Evolutionary conservation across 345 rosid species (phyloP).

Genomic region (Angophora floribunda): DNA sequence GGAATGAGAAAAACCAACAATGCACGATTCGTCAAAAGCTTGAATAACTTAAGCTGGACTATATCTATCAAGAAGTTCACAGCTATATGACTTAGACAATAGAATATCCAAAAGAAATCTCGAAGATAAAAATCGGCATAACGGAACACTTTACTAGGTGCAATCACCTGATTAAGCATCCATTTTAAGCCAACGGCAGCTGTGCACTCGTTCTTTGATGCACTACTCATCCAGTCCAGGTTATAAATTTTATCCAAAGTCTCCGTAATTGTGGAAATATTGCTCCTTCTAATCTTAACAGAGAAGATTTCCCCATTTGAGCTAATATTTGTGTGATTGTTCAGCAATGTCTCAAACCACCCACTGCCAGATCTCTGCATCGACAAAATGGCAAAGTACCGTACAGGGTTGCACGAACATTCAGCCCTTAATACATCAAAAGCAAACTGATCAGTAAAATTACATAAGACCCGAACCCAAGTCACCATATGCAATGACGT

Average conservation of each 20-base stretch:
- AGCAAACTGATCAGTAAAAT: not conserved
- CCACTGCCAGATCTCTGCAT: slow-evolving; percentile 99
- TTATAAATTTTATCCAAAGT: slow-evolving; percentile 76
- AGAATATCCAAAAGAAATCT: not conserved
- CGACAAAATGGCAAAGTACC: slow-evolving; percentile 88
- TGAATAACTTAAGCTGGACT: not conserved
- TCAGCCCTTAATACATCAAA: slow-evolving; percentile 53
- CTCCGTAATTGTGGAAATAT: slow-evolving; percentile 58
- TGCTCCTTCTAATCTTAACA: slow-evolving; percentile 83
- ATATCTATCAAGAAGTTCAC: not conserved
- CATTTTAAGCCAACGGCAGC: slow-evolving; percentile 97
- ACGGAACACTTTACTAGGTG: not conserved
- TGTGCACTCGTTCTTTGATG: slow-evolving; percentile 96
- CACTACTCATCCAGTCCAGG: slow-evolving; percentile 91
- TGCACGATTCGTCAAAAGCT: not conserved
- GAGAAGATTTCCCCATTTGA: slow-evolving; percentile 97
- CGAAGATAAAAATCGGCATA: not conserved
- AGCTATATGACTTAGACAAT: no score
- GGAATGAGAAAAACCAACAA: not conserved
- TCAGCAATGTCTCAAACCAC: slow-evolving; percentile 95
- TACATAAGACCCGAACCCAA: not conserved
- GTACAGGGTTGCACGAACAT: slow-evolving; percentile 83
- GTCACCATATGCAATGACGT: not conserved
- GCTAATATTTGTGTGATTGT: slow-evolving; percentile 92
- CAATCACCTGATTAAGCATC: slow-evolving; percentile 98